Evolutionary conservation across 495 filamentous ascomycete genomes (phyloP).

Genomic region (Trichoderma parareesei): DNA sequence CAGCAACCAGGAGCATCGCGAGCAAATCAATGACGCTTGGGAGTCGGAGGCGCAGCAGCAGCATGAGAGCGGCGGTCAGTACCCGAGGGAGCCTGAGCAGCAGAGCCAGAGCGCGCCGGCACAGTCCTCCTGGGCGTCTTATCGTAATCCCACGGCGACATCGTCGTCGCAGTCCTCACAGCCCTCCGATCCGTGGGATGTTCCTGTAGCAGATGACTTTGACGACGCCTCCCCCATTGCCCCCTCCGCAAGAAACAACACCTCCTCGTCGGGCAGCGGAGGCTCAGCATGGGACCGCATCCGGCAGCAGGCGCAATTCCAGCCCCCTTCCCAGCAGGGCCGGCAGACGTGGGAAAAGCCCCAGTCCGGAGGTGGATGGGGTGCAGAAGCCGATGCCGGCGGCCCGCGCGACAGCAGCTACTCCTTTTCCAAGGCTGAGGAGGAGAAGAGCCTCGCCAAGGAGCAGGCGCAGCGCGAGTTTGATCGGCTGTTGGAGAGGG

Average conservation of each 20-base stretch:
- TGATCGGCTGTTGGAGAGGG: slow-evolving; percentile 41
- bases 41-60: slow-evolving; percentile 10
- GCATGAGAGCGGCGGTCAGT: slow-evolving; percentile 7
- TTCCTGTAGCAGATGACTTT: not conserved
- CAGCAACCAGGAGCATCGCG: not conserved
- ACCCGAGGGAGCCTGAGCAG: slow-evolving; percentile 4
- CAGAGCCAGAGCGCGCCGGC: not conserved
- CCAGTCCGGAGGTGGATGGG: not conserved
- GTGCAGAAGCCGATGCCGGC: not conserved
- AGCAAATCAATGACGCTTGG: slow-evolving; percentile 1
- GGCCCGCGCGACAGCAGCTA: slow-evolving; percentile 32
- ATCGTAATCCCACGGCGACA: not conserved
- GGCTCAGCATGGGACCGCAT: slow-evolving; percentile 11
- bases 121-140: slow-evolving; percentile 1
- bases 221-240: slow-evolving; percentile 13
- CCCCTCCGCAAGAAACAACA: not conserved
- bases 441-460: slow-evolving; percentile 33
- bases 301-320: slow-evolving; percentile 6
- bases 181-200: slow-evolving; percentile 6
- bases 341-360: not conserved
- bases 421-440: slow-evolving; percentile 29
- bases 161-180: not conserved
- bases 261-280: not conserved
- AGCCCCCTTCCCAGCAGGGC: slow-evolving; percentile 2
- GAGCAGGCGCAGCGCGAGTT: slow-evolving; percentile 46